Conservation (phyloP, 208 protist genomes). For the Acanthamoeba lenticulata region DNA sequence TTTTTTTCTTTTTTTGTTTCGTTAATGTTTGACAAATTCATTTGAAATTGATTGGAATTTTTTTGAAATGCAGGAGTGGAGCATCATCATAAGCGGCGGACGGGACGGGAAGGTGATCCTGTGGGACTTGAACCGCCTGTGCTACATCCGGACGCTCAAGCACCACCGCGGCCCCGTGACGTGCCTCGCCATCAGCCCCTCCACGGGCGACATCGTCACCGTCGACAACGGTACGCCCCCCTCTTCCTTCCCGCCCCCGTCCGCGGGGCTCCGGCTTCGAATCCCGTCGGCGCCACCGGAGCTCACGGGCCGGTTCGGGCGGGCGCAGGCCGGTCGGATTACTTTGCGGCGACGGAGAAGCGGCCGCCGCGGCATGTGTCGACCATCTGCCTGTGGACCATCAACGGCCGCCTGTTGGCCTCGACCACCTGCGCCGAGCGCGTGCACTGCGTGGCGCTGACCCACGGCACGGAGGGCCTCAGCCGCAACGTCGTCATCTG, state of each 20-base stretch:
- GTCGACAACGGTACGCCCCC: background rate
- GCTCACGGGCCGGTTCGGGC: background rate
- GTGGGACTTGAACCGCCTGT: slow-evolving; percentile 82
- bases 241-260: background rate
- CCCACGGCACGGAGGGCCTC: slow-evolving; percentile 24
- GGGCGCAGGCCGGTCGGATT: background rate
- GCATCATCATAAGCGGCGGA: slow-evolving; percentile 77
- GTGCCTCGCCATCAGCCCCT: slow-evolving; percentile 25
- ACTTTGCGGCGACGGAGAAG: background rate
- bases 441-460: slow-evolving; percentile 55
- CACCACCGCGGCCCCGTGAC: slow-evolving; percentile 57
- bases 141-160: slow-evolving; percentile 73
- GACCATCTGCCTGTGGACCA: slow-evolving; percentile 29
- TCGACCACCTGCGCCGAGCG: background rate
- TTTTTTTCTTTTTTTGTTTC: too few relatives aligned
- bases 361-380: background rate
- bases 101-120: slow-evolving; percentile 79
- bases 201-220: slow-evolving; percentile 60
- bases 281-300: background rate
- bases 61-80: slow-evolving; percentile 41
- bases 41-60: background rate
- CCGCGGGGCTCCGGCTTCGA: background rate
- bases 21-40: too few relatives aligned
- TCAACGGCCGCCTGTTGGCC: slow-evolving; percentile 35
- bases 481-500: slow-evolving; percentile 49